A percentile compares a stretch with the other conserved stretches of the same genome.
These are phyloP conservation scores for Leccinum subspadiceum DNA, from an alignment of 1,284 basidiomycete genomes.

Conservation along the genomic window DNA sequence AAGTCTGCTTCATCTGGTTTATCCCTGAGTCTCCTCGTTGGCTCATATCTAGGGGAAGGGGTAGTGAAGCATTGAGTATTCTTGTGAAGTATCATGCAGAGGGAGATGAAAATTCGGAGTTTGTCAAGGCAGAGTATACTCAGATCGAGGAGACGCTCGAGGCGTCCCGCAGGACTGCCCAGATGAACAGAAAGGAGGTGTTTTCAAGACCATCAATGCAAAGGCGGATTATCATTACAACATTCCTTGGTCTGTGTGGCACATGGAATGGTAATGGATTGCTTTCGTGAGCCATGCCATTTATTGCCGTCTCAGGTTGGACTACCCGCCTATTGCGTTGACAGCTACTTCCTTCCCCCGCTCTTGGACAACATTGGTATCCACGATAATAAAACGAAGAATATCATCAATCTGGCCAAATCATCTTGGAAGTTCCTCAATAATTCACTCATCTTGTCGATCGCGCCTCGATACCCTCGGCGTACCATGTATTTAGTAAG, in stretches of 20 bases:
- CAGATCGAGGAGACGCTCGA: too few relatives aligned
- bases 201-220: not conserved
- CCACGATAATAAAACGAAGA: not conserved
- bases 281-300: not conserved
- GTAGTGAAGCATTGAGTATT: too few relatives aligned
- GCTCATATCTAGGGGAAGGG: too few relatives aligned
- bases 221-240: not conserved
- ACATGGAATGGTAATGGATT: not conserved
- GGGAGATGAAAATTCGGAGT: too few relatives aligned
- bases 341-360: not conserved
- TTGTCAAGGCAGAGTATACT: too few relatives aligned
- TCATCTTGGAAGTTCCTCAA: not conserved
- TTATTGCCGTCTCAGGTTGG: not conserved
- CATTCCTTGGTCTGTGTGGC: not conserved
- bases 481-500: not conserved
- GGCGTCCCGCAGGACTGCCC: not conserved
- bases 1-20: too few relatives aligned
- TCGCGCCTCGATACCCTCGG: not conserved
- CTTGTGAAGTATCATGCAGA: too few relatives aligned
- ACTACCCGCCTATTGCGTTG: not conserved
- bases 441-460: not conserved
- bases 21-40: too few relatives aligned
- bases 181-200: not conserved
- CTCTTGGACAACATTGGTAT: not conserved
- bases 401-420: not conserved